A percentile compares a stretch with the other conserved stretches of the same genome.
phyloP scores from a whole-genome alignment of 768 basidiomycete species.

The Naganishia kalamii region DNA sequence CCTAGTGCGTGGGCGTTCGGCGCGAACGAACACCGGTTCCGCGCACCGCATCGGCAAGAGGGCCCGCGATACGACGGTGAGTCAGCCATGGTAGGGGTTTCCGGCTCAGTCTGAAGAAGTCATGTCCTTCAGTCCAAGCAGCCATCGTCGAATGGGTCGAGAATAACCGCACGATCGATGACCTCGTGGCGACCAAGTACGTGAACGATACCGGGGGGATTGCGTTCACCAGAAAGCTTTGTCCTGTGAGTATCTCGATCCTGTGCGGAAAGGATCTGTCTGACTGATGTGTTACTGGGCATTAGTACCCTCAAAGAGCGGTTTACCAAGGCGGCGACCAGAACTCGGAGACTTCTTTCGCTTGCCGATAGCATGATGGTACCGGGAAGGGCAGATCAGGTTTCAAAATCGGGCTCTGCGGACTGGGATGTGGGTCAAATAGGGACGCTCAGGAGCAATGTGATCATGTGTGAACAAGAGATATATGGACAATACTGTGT shows the following conservation, averaged over 20 bases:
- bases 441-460: too few species aligned
- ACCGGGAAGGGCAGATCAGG: too few species aligned
- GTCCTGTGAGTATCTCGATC: not conserved
- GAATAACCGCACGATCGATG: not conserved
- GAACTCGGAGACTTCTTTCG: not conserved
- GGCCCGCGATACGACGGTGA: not conserved
- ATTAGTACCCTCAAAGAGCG: not conserved
- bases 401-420: too few species aligned
- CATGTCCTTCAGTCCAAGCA: not conserved
- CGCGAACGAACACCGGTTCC: slow-evolving; percentile 8
- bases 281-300: not conserved
- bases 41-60: not conserved
- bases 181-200: not conserved
- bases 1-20: not conserved
- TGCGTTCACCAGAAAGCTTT: slow-evolving; percentile 2
- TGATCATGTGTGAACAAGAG: too few species aligned
- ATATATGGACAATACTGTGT: too few species aligned
- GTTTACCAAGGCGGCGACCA: not conserved
- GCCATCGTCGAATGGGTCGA: slow-evolving; percentile 9
- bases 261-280: not conserved
- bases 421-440: too few species aligned
- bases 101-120: too few species aligned
- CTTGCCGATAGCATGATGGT: not conserved
- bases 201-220: slow-evolving; percentile 2
- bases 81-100: not conserved